Conservation (phyloP, 1,139 yeast species). For the Blastobotrys persicus region DNA sequence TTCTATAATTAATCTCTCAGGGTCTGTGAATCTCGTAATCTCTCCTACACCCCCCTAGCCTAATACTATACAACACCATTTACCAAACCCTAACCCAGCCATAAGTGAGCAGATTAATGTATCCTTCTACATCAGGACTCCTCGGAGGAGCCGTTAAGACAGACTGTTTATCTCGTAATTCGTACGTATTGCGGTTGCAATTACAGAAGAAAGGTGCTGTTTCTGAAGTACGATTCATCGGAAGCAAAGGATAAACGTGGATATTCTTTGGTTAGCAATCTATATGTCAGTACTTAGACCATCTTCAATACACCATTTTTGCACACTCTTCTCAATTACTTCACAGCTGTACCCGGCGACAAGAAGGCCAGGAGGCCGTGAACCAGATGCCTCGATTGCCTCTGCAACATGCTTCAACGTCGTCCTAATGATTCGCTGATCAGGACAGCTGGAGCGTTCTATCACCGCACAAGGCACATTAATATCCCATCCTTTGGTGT, state of each 20-base stretch:
- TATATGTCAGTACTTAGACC: conserved; percentile 38
- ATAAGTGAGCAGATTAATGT: no score
- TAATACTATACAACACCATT: no score
- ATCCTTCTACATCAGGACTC: no score
- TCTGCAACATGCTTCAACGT: conserved; percentile 61
- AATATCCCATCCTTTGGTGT: conserved; percentile 61
- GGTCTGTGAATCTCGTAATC: no score
- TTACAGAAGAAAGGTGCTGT: no score
- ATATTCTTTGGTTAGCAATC: neutral
- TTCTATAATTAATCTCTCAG: neutral
- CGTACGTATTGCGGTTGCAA: no score
- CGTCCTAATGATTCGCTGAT: conserved; percentile 82
- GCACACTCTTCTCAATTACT: conserved; percentile 41
- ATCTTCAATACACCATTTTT: conserved; percentile 58
- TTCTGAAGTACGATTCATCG: no score
- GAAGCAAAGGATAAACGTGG: no score
- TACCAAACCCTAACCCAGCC: no score
- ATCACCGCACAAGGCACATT: conserved; percentile 78
- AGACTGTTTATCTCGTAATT: no score
- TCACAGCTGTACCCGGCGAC: conserved; percentile 81
- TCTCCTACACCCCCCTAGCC: no score
- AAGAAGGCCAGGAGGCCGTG: conserved; percentile 90
- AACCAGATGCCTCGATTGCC: conserved; percentile 78
- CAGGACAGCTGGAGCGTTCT: conserved; percentile 92
- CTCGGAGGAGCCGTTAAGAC: no score